Evolutionary conservation across 176 grass and related monocot species (phyloP).

Genomic region (Dendrocalamus sinicus): DNA sequence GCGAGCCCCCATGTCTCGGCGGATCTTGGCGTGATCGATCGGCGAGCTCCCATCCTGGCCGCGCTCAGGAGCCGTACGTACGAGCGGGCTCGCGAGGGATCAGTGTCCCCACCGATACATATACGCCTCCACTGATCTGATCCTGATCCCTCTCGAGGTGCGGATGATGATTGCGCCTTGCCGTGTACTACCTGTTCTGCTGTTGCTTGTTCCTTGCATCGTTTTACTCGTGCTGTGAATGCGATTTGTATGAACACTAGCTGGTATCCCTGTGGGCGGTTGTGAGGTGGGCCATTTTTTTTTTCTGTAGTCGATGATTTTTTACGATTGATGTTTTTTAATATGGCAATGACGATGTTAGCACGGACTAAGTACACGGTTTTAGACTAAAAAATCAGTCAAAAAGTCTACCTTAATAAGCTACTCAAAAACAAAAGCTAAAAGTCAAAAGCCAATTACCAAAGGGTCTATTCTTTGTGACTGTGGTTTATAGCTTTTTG

Average conservation of each 20-base stretch:
- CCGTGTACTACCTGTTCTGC: slow-evolving; percentile 2
- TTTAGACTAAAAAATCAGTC: too few relatives aligned
- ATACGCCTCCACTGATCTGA: neutral
- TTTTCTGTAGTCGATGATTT: too few relatives aligned
- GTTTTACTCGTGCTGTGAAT: slow-evolving; percentile 7
- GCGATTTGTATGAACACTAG: neutral
- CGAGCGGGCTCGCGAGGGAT: neutral
- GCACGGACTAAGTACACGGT: too few relatives aligned
- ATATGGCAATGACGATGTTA: too few relatives aligned
- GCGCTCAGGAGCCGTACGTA: neutral
- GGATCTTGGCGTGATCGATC: slow-evolving; percentile 35
- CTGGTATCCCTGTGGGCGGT: neutral
- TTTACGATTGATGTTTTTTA: too few relatives aligned
- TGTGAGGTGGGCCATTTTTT: neutral
- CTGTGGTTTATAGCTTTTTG: too few relatives aligned
- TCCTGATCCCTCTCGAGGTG: slow-evolving; percentile 15
- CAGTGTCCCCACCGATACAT: neutral
- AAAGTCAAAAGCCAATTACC: too few relatives aligned
- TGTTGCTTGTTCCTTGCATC: neutral
- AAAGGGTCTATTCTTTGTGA: too few relatives aligned
- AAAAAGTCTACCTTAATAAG: too few relatives aligned
- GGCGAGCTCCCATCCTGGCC: slow-evolving; percentile 12
- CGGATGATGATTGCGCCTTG: neutral
- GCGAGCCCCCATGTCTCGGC: neutral
- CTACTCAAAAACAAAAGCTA: too few relatives aligned